These are phyloP conservation scores for Alternaria sp. DNA, from an alignment of 2,329 filamentous ascomycete genomes.

Conservation along the genomic window DNA sequence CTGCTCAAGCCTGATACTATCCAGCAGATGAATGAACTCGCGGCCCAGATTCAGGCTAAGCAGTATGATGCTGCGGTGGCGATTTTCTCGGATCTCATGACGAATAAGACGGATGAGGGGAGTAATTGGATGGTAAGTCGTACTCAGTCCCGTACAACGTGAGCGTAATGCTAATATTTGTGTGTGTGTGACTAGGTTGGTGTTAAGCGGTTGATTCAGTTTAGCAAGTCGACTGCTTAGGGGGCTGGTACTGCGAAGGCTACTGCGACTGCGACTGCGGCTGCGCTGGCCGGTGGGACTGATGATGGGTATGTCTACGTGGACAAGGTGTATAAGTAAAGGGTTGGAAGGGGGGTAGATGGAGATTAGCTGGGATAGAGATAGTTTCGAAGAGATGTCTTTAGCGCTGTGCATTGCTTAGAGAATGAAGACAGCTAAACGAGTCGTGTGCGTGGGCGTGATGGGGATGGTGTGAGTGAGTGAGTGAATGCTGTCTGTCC, in stretches of 20 bases:
- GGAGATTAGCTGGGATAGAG: background rate
- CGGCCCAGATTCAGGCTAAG: slow-evolving; percentile 47
- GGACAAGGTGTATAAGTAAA: slow-evolving; percentile 1
- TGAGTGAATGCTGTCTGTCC: no score
- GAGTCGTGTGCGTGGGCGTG: background rate
- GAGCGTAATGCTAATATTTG: no score
- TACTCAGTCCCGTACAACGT: no score
- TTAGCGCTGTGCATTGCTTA: background rate
- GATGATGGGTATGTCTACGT: background rate
- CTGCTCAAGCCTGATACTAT: slow-evolving; percentile 82
- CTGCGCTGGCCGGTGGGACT: background rate
- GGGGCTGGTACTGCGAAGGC: background rate
- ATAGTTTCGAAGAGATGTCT: background rate
- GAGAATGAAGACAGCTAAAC: background rate
- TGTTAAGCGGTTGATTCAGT: slow-evolving; percentile 48
- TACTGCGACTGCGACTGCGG: background rate
- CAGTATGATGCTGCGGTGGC: slow-evolving; percentile 55
- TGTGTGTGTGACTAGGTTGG: slow-evolving; percentile 28
- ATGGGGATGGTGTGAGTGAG: no score
- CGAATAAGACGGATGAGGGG: slow-evolving; percentile 56
- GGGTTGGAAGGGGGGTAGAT: background rate
- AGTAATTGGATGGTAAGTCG: slow-evolving; percentile 58
- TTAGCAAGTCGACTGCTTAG: slow-evolving; percentile 43
- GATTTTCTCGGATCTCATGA: slow-evolving; percentile 56
- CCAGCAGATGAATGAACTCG: slow-evolving; percentile 66